phyloP scores from a whole-genome alignment of 1,284 basidiomycete species.

The Psilocybe mexicana region DNA sequence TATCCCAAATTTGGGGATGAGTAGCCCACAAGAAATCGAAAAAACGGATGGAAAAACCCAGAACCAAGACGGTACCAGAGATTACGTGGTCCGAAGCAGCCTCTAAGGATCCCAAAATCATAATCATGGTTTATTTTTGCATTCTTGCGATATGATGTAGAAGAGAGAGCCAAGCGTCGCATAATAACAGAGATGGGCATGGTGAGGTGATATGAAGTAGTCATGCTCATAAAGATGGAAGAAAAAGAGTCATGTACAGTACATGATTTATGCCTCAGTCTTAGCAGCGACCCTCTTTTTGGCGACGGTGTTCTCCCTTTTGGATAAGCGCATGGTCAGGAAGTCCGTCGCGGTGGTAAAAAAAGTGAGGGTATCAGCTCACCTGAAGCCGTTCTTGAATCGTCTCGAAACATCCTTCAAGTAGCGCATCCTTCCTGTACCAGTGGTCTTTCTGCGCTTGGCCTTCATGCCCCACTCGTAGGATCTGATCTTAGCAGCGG shows the following conservation, averaged over 20 bases:
- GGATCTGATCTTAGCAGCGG: conserved; percentile 92
- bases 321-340: conserved; percentile 6
- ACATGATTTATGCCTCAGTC: conserved; percentile 22
- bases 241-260: conserved; percentile 6
- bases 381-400: conserved; percentile 99
- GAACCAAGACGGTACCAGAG: too few species aligned
- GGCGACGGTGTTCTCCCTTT: conserved; percentile 83
- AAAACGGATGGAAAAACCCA: too few species aligned
- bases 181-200: conserved; percentile 12
- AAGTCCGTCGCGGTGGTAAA: not conserved
- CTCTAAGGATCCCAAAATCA: conserved; percentile 10
- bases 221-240: conserved; percentile 15
- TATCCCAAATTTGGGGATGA: too few species aligned
- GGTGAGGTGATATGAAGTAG: conserved; percentile 7
- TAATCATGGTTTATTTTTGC: conserved; percentile 22
- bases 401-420: conserved; percentile 89
- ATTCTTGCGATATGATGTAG: conserved; percentile 17
- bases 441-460: conserved; percentile 98
- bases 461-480: conserved; percentile 99
- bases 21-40: too few species aligned
- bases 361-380: conserved; percentile 24
- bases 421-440: conserved; percentile 95
- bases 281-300: conserved; percentile 59
- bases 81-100: too few species aligned
- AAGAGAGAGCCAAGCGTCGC: conserved; percentile 17